These are phyloP conservation scores for Solanum pinnatisectum DNA, from an alignment of 257 asterid genomes.

Conservation along the genomic window DNA sequence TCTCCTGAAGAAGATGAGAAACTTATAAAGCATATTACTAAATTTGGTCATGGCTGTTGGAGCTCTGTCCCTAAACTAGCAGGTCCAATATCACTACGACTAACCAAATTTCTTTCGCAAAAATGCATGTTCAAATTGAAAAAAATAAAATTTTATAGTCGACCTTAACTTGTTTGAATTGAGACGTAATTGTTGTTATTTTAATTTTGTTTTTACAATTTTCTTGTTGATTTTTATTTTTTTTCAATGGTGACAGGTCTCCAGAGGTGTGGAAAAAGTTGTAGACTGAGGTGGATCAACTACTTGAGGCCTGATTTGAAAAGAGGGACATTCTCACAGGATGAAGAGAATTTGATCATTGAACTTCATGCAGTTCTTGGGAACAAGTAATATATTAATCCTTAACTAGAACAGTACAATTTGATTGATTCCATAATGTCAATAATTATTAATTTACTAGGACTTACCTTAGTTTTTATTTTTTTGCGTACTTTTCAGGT, in stretches of 20 bases:
- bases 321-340: constrained; percentile 82
- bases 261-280: constrained; percentile 93
- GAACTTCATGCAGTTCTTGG: constrained; percentile 92
- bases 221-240: not conserved
- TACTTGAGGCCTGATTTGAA: constrained; percentile 88
- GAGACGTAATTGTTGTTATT: not conserved
- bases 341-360: constrained; percentile 70
- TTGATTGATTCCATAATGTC: not conserved
- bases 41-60: constrained; percentile 93
- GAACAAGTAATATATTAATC: constrained; percentile 40
- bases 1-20: constrained; percentile 97
- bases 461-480: not conserved
- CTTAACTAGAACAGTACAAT: not conserved
- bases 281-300: constrained; percentile 87
- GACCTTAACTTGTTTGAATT: not conserved
- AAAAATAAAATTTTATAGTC: not conserved
- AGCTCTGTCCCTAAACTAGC: constrained; percentile 97
- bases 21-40: constrained; percentile 71
- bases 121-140: not conserved
- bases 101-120: not conserved
- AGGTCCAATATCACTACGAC: constrained; percentile 20
- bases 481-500: constrained; percentile 23
- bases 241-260: constrained; percentile 21
- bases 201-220: not conserved
- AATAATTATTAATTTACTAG: not conserved